phyloP scores from a whole-genome alignment of 441 rosid genomes.

The Aleurites moluccanus region DNA sequence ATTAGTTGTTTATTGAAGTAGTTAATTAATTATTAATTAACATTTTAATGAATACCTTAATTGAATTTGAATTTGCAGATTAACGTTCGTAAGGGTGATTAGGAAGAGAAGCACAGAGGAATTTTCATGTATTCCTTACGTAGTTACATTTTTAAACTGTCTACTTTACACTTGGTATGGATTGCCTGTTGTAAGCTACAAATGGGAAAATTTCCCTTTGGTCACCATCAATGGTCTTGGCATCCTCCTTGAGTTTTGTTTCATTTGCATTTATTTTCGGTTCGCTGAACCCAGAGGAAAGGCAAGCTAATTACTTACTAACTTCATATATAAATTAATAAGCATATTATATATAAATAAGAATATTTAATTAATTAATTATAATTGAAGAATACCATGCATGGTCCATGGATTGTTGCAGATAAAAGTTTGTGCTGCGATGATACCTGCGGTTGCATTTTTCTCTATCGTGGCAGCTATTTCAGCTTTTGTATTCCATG shows the following conservation, averaged over 20 bases:
- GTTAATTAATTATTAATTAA: too few relatives aligned
- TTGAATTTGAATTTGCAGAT: conserved; percentile 36
- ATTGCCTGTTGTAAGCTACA: conserved; percentile 69
- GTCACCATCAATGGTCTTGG: conserved; percentile 77
- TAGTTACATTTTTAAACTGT: conserved; percentile 60
- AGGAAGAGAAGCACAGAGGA: conserved; percentile 71
- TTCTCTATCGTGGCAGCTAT: conserved; percentile 35
- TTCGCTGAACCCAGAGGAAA: conserved; percentile 53
- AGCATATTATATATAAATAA: too few relatives aligned
- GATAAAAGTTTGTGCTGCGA: conserved; percentile 49
- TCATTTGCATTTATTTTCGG: conserved; percentile 55
- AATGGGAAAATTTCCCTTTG: conserved; percentile 74
- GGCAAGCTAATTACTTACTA: conserved; percentile 36
- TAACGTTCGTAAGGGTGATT: conserved; percentile 65
- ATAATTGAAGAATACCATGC: neutral
- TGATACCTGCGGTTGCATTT: conserved; percentile 35
- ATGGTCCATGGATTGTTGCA: conserved; percentile 25
- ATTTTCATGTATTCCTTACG: conserved; percentile 79
- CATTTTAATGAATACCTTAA: too few relatives aligned
- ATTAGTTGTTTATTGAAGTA: too few relatives aligned
- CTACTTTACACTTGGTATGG: conserved; percentile 83
- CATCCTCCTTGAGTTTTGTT: conserved; percentile 65
- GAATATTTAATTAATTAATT: too few relatives aligned
- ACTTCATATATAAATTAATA: neutral
- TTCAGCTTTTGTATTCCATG: conserved; percentile 50